Percentiles rank a stretch among this genome's conserved stretches.
Conservation (phyloP, 768 basidiomycete genomes). For the Amanita thiersii region DNA sequence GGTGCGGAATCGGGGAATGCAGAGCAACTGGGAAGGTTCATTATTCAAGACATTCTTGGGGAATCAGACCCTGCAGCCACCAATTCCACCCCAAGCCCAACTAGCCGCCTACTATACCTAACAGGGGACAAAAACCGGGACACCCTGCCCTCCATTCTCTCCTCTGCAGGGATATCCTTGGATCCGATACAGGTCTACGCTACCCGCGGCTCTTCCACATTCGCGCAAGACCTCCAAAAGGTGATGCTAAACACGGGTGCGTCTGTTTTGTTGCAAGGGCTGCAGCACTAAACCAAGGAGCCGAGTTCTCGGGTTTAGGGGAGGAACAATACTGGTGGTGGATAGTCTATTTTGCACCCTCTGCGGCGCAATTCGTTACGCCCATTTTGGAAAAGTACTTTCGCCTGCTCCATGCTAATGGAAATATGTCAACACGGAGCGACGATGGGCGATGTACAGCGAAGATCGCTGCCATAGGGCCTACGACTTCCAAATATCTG, state of each 20-base stretch:
- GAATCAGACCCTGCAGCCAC: conserved; percentile 12
- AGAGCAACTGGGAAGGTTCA: conserved; percentile 59
- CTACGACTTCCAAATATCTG: conserved; percentile 52
- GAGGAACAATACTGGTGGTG: conserved; percentile 43
- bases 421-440: neutral
- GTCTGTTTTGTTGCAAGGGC: neutral
- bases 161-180: conserved; percentile 33
- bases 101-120: conserved; percentile 52
- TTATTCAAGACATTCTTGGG: conserved; percentile 30
- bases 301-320: too few species aligned
- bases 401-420: conserved; percentile 18
- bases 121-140: conserved; percentile 86
- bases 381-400: conserved; percentile 44
- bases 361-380: conserved; percentile 48
- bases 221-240: conserved; percentile 33
- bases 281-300: too few species aligned
- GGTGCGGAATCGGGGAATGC: conserved; percentile 55
- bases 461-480: conserved; percentile 58
- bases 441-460: conserved; percentile 11
- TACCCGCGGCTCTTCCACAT: conserved; percentile 49
- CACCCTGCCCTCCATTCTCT: conserved; percentile 46
- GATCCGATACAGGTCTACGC: conserved; percentile 59
- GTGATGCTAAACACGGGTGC: neutral
- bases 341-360: conserved; percentile 75
- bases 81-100: too few species aligned